Percentiles rank a stretch among this genome's conserved stretches.
Conservation (phyloP, 1,284 basidiomycete species). For the Cutaneotrichosporon mucoides region DNA sequence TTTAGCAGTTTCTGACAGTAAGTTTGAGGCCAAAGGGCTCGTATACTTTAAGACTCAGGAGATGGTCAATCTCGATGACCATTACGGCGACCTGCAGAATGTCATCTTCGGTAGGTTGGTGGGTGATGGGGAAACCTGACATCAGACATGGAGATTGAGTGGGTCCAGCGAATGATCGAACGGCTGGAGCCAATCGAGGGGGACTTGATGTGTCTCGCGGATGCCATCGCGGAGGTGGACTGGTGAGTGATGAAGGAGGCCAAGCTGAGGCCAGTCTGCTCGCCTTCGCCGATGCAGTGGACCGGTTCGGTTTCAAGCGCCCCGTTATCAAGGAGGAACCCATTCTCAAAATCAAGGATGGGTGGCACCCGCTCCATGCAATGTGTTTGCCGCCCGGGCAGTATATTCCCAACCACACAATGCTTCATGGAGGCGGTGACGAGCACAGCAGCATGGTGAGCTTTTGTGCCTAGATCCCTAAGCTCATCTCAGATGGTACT, state of each 20-base stretch:
- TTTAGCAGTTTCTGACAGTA: conserved; percentile 1
- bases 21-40: conserved; percentile 45
- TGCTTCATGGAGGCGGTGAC: conserved; percentile 59
- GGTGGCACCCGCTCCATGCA: conserved; percentile 67
- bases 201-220: conserved; percentile 59
- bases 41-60: conserved; percentile 50
- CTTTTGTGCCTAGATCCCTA: background rate
- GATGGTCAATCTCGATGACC: conserved; percentile 48
- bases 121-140: background rate
- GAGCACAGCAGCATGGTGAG: conserved; percentile 57
- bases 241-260: conserved; percentile 51
- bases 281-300: conserved; percentile 25
- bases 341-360: conserved; percentile 66
- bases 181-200: conserved; percentile 59
- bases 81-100: conserved; percentile 42
- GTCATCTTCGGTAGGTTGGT: conserved; percentile 30
- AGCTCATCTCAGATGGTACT: conserved; percentile 56
- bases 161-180: conserved; percentile 64
- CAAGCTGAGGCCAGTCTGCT: conserved; percentile 10
- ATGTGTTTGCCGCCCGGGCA: conserved; percentile 61
- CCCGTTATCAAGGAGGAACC: conserved; percentile 74
- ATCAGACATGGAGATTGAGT: conserved; percentile 64
- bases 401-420: conserved; percentile 77
- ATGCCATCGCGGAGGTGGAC: conserved; percentile 78
- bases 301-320: conserved; percentile 59